Base-by-base conservation (phyloP, 2,329 filamentous ascomycete species). In the Sclerotinia nivalis region DNA sequence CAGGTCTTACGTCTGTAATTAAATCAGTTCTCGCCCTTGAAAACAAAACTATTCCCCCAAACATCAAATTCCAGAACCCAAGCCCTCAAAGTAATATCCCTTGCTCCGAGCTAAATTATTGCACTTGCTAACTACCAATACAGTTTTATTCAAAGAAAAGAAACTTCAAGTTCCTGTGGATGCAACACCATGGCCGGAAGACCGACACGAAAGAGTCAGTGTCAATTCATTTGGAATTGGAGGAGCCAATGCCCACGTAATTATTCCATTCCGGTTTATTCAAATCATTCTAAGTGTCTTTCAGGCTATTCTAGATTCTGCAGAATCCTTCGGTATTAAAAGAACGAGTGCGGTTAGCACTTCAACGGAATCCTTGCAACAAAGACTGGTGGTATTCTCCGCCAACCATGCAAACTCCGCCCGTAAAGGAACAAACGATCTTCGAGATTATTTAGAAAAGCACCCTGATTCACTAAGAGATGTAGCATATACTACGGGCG, bases 121-220 rank as follows among this genome's bases (percentile, higher is more conserved):
- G 20, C 47, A n/a, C 8, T 49, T 20, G 34, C 56, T 45, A 12
- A 37, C 56, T 22, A 31, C 8, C 13, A 37, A 28, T 25, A 6
- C 45, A 61, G 59, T 61, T 31, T 45, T 45, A 54, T 52, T n/a
- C 9, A n/a, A 50, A 22, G 13, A 54, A 25, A 5, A 12, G 13
- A 66, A 66, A 28, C 62, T 66, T 45, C 22, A 43, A 9, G 59
- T 62, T 6, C 59, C 59, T 9, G 15, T 62, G 6, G 50, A 66
- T 4, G n/a, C 62, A 50, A 55, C 45, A 15, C 70, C 68, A 15
- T 73, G 71, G 73, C 72, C 72, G 1, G 13, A 56, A n/a, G 40
- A 25, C 9, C 18, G 47, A 60, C 84, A 84, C 78, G 82, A 82
- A 71, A 83, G 82, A 72, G 80, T 84, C 70, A 84, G 83, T 70